These are phyloP conservation scores for Didymella arachidicola DNA, from an alignment of 2,329 filamentous ascomycete genomes.

Conservation along the genomic window DNA sequence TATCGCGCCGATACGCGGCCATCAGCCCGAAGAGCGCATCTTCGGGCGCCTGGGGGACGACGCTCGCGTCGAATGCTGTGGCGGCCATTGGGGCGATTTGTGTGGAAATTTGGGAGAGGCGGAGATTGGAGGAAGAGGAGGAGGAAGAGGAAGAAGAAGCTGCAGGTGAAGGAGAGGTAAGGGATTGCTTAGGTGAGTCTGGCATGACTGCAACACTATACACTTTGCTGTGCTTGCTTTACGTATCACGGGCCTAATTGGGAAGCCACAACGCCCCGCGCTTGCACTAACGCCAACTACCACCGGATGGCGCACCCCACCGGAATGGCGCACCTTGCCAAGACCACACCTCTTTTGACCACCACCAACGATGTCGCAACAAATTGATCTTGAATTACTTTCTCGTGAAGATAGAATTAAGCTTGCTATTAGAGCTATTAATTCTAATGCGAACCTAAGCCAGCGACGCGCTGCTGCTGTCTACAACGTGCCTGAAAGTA, in stretches of 20 bases:
- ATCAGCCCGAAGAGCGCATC: constrained; percentile 95
- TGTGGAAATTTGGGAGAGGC: constrained; percentile 65
- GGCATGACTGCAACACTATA: constrained; percentile 38
- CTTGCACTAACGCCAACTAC: no score
- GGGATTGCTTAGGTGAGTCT: constrained; percentile 29
- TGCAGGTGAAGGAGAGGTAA: constrained; percentile 21
- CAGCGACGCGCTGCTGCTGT: no score
- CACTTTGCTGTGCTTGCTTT: constrained; percentile 28
- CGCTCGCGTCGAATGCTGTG: constrained; percentile 76
- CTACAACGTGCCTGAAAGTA: no score
- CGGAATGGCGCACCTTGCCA: no score
- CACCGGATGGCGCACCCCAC: no score
- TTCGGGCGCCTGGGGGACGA: constrained; percentile 88
- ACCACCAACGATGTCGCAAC: no score
- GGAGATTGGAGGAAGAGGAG: constrained; percentile 43
- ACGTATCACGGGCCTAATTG: constrained; percentile 36
- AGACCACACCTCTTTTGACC: no score
- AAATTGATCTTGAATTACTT: no score
- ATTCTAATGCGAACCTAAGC: no score
- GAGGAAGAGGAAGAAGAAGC: constrained; percentile 28
- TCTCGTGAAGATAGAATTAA: no score
- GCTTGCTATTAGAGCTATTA: no score
- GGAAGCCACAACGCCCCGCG: constrained; percentile 26
- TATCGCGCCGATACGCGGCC: constrained; percentile 84
- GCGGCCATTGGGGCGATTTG: constrained; percentile 72